Evolutionary conservation across 2,329 filamentous ascomycete species (phyloP).

Genomic region (Metarhizium humberi): DNA sequence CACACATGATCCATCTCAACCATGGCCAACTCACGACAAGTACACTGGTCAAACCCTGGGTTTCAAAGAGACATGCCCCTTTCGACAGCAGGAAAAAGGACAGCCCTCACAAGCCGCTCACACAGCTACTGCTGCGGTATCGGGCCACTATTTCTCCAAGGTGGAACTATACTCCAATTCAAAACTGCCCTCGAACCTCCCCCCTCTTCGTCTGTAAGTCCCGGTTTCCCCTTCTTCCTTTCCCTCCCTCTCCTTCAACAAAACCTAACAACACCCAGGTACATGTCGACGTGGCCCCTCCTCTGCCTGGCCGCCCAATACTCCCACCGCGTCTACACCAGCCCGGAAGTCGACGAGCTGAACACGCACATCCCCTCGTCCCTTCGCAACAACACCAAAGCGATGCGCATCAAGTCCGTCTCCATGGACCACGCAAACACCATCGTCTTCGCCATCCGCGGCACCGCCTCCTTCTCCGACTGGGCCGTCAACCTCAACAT

Average conservation of each 20-base stretch:
- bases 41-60: not conserved
- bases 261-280: conserved; percentile 30
- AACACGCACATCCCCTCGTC: conserved; percentile 64
- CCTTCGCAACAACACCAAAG: conserved; percentile 67
- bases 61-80: not conserved
- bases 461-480: conserved; percentile 71
- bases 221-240: not conserved
- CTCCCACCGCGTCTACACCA: conserved; percentile 64
- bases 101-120: not conserved
- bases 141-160: conserved; percentile 60
- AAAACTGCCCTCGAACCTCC: conserved; percentile 56
- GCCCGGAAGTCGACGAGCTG: conserved; percentile 51
- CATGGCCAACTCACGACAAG: not conserved
- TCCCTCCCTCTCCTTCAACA: not conserved
- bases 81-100: not conserved
- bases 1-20: not conserved
- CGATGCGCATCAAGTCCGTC: conserved; percentile 76
- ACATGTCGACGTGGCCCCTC: conserved; percentile 67
- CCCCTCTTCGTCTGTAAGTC: conserved; percentile 56
- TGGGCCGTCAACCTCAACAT: conserved; percentile 77
- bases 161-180: conserved; percentile 74
- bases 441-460: conserved; percentile 76
- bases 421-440: conserved; percentile 69
- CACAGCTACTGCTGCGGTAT: conserved; percentile 18
- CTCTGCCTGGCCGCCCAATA: conserved; percentile 72